Evolutionary conservation across 1,284 basidiomycete genomes (phyloP), one percentile per base, ranked within the genome.

Genomic region (Porodaedalea pini): DNA sequence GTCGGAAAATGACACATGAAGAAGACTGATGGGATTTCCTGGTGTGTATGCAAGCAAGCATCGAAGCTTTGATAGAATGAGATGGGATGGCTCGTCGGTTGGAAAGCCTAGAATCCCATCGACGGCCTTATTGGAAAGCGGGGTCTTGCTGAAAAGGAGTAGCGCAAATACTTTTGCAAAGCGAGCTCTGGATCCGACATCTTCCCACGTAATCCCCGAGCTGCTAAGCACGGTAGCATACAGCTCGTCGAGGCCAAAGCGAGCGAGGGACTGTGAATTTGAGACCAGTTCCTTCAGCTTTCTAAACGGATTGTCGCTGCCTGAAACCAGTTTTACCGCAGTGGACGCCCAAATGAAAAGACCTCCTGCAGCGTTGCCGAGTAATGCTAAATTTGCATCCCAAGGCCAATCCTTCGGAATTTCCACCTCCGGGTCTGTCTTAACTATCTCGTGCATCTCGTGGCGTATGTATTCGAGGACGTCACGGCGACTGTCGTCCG

Each of bases 261-360:
- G n/a, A n/a, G n/a, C n/a, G n/a, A n/a, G n/a, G 23, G 15, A 17
- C 7, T 21, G 40, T 5, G 40, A 4, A 43, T 43, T 21, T 4
- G 17, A 17, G 17, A 43, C 40, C 7, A 43, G 40, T 17, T n/a
- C 15, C 5, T 43, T 21, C 17, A 43, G 40, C 15, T 43, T 43
- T 43, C 40, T n/a, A 43, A 43, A n/a, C 15, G 40, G 40, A 43
- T 43, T 21, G 15, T 43, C 40, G 23, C 40, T 43, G 5, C 15
- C 40, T n/a, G 40, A 43, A 29, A 48, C 29, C 7, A 10, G n/a
- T 27, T n/a, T 4, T 6, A 48, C 7, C 6, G 19, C 21, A n/a
- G 45, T 48, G n/a, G 45, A 8, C 8, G 45, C 45, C 19, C 27
- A 29, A n/a, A 48, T 48, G 29, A 48, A 48, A 6, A 48, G 45